Conservation (phyloP, 495 filamentous ascomycete genomes). For the Aspergillus funiculosus region DNA sequence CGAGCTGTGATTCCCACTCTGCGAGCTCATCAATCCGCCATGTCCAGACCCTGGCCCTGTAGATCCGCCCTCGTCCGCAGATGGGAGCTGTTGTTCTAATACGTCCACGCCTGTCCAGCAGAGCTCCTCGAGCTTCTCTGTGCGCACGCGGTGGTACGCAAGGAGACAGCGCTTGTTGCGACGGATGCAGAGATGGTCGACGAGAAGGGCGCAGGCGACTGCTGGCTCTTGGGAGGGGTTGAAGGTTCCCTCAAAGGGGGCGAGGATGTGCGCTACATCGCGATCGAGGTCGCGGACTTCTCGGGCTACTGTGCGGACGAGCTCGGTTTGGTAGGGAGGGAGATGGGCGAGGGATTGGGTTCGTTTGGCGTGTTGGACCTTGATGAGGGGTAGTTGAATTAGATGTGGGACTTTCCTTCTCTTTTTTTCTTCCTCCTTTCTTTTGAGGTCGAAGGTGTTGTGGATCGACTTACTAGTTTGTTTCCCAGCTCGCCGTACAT, state of each 20-base stretch:
- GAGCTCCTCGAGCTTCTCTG: conserved; percentile 88
- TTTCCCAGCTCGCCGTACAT: conserved; percentile 94
- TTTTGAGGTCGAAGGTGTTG: neutral
- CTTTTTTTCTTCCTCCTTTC: neutral
- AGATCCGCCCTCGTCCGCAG: conserved; percentile 14
- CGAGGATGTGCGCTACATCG: conserved; percentile 73
- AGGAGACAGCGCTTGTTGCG: conserved; percentile 94
- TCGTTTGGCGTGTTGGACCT: conserved; percentile 97
- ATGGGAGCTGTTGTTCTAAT: conserved; percentile 51
- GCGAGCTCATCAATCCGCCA: conserved; percentile 22
- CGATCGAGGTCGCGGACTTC: conserved; percentile 94
- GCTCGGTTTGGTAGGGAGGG: conserved; percentile 88
- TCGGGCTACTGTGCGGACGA: conserved; percentile 78
- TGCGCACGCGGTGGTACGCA: conserved; percentile 84
- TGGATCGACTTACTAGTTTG: conserved; percentile 57
- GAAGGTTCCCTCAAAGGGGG: conserved; percentile 77
- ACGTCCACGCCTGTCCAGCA: conserved; percentile 89
- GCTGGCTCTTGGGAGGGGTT: conserved; percentile 79
- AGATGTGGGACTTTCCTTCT: neutral
- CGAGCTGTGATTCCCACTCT: conserved; percentile 57
- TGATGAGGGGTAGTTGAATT: conserved; percentile 6
- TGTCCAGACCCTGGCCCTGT: conserved; percentile 11
- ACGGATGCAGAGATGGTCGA: conserved; percentile 91
- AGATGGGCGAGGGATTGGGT: conserved; percentile 83
- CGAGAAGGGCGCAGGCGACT: conserved; percentile 79